Evolutionary conservation across 129 eudicot species (phyloP).

Genomic region (Ambrosia trifida): DNA sequence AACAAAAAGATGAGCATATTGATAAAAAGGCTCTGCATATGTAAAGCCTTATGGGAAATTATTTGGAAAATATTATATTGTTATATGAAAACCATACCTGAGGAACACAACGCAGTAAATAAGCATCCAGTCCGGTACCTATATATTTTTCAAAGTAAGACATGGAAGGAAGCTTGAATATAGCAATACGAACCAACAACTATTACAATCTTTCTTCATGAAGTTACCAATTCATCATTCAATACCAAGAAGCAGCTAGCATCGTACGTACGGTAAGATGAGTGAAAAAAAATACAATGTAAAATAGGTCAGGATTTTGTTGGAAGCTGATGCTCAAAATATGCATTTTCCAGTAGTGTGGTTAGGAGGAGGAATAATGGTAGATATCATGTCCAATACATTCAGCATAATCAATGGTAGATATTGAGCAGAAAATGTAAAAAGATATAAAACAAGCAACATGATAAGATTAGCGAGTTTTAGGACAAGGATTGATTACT

Average conservation of each 20-base stretch:
- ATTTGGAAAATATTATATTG: conserved; percentile 1
- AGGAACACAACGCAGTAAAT: conserved; percentile 45
- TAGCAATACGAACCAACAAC: not conserved
- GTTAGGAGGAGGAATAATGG: conserved; percentile 28
- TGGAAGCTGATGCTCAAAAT: not conserved
- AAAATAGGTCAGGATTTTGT: not conserved
- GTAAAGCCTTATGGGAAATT: not conserved
- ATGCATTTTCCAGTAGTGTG: conserved; percentile 25
- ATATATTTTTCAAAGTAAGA: conserved; percentile 39
- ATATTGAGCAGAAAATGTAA: conserved; percentile 27
- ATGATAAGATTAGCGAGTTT: conserved; percentile 46
- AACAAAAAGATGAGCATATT: not conserved
- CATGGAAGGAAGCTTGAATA: conserved; percentile 20
- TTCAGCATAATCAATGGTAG: conserved; percentile 20
- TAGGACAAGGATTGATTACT: conserved; percentile 32
- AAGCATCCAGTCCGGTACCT: conserved; percentile 65
- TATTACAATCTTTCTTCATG: not conserved
- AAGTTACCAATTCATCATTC: not conserved
- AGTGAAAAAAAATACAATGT: not conserved
- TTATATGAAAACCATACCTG: conserved; percentile 6
- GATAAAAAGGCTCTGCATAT: not conserved
- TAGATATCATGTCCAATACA: conserved; percentile 28
- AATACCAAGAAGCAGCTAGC: not conserved
- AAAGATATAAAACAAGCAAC: conserved; percentile 31
- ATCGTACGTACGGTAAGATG: not conserved